phyloP scores from a whole-genome alignment of 306 rosid genomes.

The Gastrolobium villosum region DNA sequence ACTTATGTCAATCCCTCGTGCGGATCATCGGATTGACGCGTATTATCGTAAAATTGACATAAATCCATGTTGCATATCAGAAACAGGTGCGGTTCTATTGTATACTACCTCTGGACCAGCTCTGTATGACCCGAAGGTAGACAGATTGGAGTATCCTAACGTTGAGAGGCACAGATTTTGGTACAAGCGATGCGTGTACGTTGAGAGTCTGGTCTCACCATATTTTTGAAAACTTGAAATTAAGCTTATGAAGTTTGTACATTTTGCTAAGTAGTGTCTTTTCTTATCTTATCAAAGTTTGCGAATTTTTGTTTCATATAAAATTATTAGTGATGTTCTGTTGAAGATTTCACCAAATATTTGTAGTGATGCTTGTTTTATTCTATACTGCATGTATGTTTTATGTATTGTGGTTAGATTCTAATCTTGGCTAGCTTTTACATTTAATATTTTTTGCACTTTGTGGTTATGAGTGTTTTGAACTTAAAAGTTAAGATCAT shows the following conservation, averaged over 20 bases:
- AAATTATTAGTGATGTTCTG: too few relatives aligned
- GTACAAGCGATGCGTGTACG: background rate
- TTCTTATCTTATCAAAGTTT: too few relatives aligned
- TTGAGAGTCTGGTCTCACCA: conserved; percentile 4
- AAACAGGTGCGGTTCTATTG: background rate
- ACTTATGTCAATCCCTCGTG: background rate
- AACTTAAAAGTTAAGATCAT: too few relatives aligned
- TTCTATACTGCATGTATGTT: too few relatives aligned
- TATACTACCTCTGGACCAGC: background rate
- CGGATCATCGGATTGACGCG: too few relatives aligned
- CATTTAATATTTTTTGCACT: too few relatives aligned
- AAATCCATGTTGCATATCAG: conserved; percentile 9
- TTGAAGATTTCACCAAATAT: too few relatives aligned
- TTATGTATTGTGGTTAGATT: too few relatives aligned
- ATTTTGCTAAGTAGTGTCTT: background rate
- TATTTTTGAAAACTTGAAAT: background rate
- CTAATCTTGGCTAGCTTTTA: too few relatives aligned
- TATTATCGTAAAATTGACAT: background rate
- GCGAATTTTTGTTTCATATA: too few relatives aligned
- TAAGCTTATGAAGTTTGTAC: background rate
- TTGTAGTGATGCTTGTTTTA: too few relatives aligned
- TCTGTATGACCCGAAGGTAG: background rate
- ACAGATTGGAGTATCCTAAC: background rate
- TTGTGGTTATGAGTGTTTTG: too few relatives aligned
- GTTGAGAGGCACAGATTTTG: background rate